Evolutionary conservation across 306 rosid genomes (phyloP).

Genomic region (Rosa multiflora): DNA sequence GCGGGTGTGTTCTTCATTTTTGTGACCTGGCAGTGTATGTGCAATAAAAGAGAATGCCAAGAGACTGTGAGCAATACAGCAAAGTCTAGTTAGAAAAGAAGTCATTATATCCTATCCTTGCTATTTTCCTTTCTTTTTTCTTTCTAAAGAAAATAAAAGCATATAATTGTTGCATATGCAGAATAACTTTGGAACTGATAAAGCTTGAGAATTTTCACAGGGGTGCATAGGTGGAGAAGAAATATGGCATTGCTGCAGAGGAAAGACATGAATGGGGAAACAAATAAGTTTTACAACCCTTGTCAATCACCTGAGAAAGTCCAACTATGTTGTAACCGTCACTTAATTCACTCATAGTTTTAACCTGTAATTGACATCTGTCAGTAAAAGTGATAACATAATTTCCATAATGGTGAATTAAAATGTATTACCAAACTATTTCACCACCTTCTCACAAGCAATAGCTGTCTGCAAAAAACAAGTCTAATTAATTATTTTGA

Average conservation of each 20-base stretch:
- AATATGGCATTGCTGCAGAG: not conserved
- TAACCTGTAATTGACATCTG: conserved; percentile 54
- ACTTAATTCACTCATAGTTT: conserved; percentile 56
- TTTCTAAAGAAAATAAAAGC: not conserved
- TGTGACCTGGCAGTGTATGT: not conserved
- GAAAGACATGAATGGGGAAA: not conserved
- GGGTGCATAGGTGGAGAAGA: not conserved
- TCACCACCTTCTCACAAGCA: conserved; percentile 75
- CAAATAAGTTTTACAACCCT: not conserved
- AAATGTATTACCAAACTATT: conserved; percentile 33
- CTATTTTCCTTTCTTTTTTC: not conserved
- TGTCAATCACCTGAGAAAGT: conserved; percentile 78
- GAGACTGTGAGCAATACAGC: not conserved
- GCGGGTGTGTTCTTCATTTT: not conserved
- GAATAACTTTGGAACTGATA: not conserved
- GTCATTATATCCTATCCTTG: not conserved
- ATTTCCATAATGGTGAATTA: conserved; percentile 16
- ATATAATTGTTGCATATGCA: not conserved
- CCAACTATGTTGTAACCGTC: conserved; percentile 88
- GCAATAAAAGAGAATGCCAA: not conserved
- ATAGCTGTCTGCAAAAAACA: conserved; percentile 59
- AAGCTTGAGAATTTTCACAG: not conserved
- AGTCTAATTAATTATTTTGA: conserved; percentile 7
- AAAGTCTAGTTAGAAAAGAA: not conserved
- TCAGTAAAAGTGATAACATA: conserved; percentile 20